These are phyloP conservation scores for Metschnikowia aberdeeniae DNA, from an alignment of 805 yeast genomes.

Conservation along the genomic window DNA sequence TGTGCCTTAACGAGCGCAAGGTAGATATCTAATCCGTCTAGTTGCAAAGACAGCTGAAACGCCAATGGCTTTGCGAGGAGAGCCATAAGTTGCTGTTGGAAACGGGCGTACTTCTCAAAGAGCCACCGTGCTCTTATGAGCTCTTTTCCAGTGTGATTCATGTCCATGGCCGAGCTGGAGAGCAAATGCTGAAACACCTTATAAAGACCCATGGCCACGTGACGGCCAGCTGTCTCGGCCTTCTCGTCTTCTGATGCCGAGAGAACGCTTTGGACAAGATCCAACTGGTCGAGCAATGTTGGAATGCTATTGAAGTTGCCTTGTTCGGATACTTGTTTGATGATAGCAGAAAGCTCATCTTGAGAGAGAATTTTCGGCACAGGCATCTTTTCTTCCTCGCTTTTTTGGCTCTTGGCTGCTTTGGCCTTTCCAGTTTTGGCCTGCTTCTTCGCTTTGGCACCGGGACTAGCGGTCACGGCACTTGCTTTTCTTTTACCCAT, in stretches of 20 bases:
- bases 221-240: conserved; percentile 34
- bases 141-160: conserved; percentile 41
- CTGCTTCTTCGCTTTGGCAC: conserved; percentile 9
- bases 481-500: conserved; percentile 22
- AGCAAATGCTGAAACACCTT: conserved; percentile 48
- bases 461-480: not conserved
- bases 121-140: conserved; percentile 60
- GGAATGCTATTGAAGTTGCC: conserved; percentile 56
- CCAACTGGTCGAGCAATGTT: conserved; percentile 40
- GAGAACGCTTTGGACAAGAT: conserved; percentile 19
- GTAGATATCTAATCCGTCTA: conserved; percentile 50
- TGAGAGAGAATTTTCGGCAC: conserved; percentile 14
- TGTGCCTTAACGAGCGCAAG: conserved; percentile 58
- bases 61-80: conserved; percentile 39
- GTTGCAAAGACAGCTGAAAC: conserved; percentile 48
- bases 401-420: not conserved
- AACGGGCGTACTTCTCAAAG: conserved; percentile 51
- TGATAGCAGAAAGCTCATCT: conserved; percentile 22
- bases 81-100: conserved; percentile 41
- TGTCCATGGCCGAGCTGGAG: conserved; percentile 31
- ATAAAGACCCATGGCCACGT: conserved; percentile 38
- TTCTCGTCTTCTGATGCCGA: conserved; percentile 16
- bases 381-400: not conserved
- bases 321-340: conserved; percentile 35
- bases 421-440: not conserved